These are phyloP conservation scores for Deakozyma indianensis DNA, from an alignment of 805 yeast species.

Conservation along the genomic window DNA sequence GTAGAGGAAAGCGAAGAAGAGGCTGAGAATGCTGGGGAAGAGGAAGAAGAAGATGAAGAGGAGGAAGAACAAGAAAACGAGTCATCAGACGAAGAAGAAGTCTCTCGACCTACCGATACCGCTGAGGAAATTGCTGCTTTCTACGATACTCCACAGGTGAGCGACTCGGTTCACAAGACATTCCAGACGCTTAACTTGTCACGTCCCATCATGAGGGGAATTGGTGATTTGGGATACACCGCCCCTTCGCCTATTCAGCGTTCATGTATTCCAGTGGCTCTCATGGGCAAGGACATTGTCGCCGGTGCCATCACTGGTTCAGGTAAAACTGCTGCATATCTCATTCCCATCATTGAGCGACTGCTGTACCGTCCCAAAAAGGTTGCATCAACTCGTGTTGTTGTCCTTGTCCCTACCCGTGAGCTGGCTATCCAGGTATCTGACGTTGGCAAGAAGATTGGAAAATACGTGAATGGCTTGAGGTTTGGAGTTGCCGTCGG, in stretches of 20 bases:
- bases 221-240: slow-evolving; percentile 67
- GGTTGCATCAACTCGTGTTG: slow-evolving; percentile 76
- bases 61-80: slow-evolving; percentile 20
- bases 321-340: slow-evolving; percentile 97
- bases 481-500: slow-evolving; percentile 96
- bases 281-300: slow-evolving; percentile 88
- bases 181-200: slow-evolving; percentile 73
- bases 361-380: slow-evolving; percentile 77
- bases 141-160: slow-evolving; percentile 45
- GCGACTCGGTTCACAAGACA: slow-evolving; percentile 37
- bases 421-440: slow-evolving; percentile 93
- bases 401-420: slow-evolving; percentile 90
- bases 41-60: slow-evolving; percentile 20
- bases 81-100: slow-evolving; percentile 19
- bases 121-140: slow-evolving; percentile 74
- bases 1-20: slow-evolving; percentile 21
- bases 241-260: slow-evolving; percentile 90
- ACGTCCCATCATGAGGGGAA: slow-evolving; percentile 78
- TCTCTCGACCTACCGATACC: slow-evolving; percentile 37
- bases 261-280: slow-evolving; percentile 84
- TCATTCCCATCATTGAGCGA: slow-evolving; percentile 92
- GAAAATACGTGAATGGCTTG: slow-evolving; percentile 58
- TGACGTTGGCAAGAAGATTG: slow-evolving; percentile 82
- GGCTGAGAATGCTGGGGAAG: slow-evolving; percentile 16
- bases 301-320: slow-evolving; percentile 99